These are phyloP conservation scores for Stenogyne calaminthoides DNA, from an alignment of 305 asterid genomes.

Conservation along the genomic window DNA sequence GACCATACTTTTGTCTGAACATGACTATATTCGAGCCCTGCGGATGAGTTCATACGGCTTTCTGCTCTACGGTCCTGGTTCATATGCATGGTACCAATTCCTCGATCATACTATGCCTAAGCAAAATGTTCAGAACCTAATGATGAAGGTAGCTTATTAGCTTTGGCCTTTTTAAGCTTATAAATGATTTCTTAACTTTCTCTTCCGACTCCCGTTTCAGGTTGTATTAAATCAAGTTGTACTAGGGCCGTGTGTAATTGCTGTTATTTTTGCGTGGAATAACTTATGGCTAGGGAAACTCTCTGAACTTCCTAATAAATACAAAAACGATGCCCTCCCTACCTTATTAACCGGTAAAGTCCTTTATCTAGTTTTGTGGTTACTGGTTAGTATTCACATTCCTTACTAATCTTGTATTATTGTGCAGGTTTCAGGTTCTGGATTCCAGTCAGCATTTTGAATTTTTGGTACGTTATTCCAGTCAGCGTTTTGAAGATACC, in stretches of 20 bases:
- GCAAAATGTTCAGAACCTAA: slow-evolving; percentile 59
- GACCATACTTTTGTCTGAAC: slow-evolving; percentile 51
- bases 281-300: slow-evolving; percentile 88
- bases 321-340: slow-evolving; percentile 88
- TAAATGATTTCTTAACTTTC: slow-evolving; percentile 1
- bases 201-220: slow-evolving; percentile 41
- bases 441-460: slow-evolving; percentile 46
- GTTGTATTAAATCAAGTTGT: slow-evolving; percentile 79
- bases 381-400: not conserved
- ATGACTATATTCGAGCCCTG: slow-evolving; percentile 81
- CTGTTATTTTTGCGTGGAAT: slow-evolving; percentile 90
- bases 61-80: slow-evolving; percentile 89
- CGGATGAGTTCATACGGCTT: slow-evolving; percentile 90
- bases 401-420: not conserved
- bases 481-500: slow-evolving; percentile 35
- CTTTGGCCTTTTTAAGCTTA: slow-evolving; percentile 4
- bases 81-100: slow-evolving; percentile 83
- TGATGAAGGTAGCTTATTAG: slow-evolving; percentile 53
- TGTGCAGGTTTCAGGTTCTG: slow-evolving; percentile 43
- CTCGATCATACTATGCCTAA: slow-evolving; percentile 81
- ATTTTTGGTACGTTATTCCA: slow-evolving; percentile 39
- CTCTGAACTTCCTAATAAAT: slow-evolving; percentile 86
- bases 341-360: slow-evolving; percentile 67
- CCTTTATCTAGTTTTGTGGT: not conserved
- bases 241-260: slow-evolving; percentile 88